Conservation (phyloP, 306 rosid genomes). For the Gastrolobium villosum region DNA sequence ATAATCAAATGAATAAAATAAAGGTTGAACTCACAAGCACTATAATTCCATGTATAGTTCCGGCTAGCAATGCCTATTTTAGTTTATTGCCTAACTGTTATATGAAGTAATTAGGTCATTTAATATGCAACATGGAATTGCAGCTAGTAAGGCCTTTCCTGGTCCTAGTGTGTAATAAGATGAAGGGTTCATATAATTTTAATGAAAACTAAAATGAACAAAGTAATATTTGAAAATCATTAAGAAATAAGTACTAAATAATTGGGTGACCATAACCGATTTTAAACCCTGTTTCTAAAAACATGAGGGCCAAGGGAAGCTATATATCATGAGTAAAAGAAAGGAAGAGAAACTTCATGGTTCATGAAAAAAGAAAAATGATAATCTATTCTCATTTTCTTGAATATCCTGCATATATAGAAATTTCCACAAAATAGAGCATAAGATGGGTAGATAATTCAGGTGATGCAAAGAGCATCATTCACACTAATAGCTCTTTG, state of each 20-base stretch:
- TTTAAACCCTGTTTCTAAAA: conserved; percentile 13
- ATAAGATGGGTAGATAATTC: conserved; percentile 10
- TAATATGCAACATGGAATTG: conserved; percentile 10
- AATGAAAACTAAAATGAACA: background rate
- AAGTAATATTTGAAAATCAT: conserved; percentile 32
- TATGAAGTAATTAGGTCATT: conserved; percentile 8
- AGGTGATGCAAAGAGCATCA: background rate
- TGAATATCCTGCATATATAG: background rate
- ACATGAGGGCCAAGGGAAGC: background rate
- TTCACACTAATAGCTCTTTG: background rate
- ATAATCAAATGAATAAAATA: conserved; percentile 42
- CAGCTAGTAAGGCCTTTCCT: conserved; percentile 15
- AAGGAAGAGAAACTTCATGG: conserved; percentile 9
- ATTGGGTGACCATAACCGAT: background rate
- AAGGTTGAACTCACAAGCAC: conserved; percentile 14
- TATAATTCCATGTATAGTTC: conserved; percentile 22
- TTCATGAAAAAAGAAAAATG: conserved; percentile 21
- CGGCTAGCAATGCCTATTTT: conserved; percentile 12
- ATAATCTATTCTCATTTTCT: background rate
- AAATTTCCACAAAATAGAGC: conserved; percentile 25
- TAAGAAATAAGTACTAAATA: background rate
- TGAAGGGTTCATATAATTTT: conserved; percentile 21
- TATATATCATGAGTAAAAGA: conserved; percentile 9
- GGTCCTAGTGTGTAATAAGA: background rate
- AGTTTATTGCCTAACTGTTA: conserved; percentile 20